Evolutionary conservation across 306 rosid species (phyloP).

Genomic region (Prunus campanulata): DNA sequence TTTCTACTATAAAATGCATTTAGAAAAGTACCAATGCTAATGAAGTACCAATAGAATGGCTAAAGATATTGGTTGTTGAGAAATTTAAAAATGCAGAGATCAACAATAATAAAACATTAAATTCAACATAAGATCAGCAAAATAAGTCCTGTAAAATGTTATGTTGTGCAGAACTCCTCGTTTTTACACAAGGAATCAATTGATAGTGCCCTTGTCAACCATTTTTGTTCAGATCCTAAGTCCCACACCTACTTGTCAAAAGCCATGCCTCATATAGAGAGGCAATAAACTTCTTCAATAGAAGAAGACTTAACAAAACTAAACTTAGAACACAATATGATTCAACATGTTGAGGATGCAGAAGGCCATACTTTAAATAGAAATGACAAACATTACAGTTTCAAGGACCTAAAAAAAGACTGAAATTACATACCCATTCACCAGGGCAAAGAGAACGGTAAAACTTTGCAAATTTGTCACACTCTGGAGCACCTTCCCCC

Average conservation of each 20-base stretch:
- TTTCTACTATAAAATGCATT: background rate
- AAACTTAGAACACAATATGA: background rate
- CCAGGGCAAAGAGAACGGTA: constrained; percentile 97
- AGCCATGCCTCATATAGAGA: background rate
- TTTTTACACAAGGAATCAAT: background rate
- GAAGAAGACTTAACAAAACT: background rate
- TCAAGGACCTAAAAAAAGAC: background rate
- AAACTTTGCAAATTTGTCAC: constrained; percentile 80
- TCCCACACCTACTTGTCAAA: background rate
- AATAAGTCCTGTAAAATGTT: background rate
- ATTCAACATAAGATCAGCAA: too few relatives aligned
- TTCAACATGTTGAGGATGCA: background rate
- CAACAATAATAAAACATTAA: background rate
- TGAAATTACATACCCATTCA: constrained; percentile 80
- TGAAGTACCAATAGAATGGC: background rate
- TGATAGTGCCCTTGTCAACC: background rate
- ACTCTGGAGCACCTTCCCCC: constrained; percentile 86
- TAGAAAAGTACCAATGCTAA: background rate
- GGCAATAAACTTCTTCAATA: background rate
- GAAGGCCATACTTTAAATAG: background rate
- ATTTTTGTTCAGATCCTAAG: background rate
- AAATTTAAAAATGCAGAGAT: background rate
- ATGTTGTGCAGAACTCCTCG: background rate
- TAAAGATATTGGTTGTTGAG: background rate
- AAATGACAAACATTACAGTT: background rate